Evolutionary conservation across 2,329 filamentous ascomycete species (phyloP), one percentile per base, ranked within the genome.

Genomic region (Drechslera avenae): DNA sequence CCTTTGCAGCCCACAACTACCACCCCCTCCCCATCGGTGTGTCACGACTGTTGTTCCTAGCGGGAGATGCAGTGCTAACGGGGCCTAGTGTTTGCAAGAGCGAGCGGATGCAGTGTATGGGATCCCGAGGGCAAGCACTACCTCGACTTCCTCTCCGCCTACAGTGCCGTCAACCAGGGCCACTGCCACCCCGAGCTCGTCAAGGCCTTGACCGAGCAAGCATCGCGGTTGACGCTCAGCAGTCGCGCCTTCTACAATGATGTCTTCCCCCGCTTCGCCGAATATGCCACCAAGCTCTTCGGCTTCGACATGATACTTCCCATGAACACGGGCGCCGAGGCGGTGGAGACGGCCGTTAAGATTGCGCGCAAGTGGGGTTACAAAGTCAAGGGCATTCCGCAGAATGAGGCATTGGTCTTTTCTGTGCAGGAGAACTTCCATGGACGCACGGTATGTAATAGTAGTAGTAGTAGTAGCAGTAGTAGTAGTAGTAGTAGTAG

Each of bases 221-320:
- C 94, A 39, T 84, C 87, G 60, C 88, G 91, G 32, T 79, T 97
- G 69, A 97, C 93, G 0, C 84, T 97, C 62, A 96, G 91, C 76
- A 96, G 91, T 55, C 86, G 93, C 55, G 94, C 94, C 43, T 99
- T 97, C 79, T 88, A 97, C 83, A 99, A 97, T 74, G 93, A 97
- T 79, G 94, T 97, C 57, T 97, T 97, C 78, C 93, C 93, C 51
- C 86, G 88, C 59, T 97, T 96, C 81, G 93, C 93, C 5, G 88
- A 96, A 77, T 96, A 94, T 77, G 87, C 96, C 58, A 92, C 90
- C 63, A 78, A 85, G 61, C 87, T 90, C 72, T 96, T 97, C 73
- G 91, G 91, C 56, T 97, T 95, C 73, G 93, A 97, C 76, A 97
- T 97, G 93, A 91, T 96, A 28, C 78, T 97, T 74, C 93, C 93